Base-by-base conservation (phyloP, 345 rosid species). In the Reutealis trisperma region DNA sequence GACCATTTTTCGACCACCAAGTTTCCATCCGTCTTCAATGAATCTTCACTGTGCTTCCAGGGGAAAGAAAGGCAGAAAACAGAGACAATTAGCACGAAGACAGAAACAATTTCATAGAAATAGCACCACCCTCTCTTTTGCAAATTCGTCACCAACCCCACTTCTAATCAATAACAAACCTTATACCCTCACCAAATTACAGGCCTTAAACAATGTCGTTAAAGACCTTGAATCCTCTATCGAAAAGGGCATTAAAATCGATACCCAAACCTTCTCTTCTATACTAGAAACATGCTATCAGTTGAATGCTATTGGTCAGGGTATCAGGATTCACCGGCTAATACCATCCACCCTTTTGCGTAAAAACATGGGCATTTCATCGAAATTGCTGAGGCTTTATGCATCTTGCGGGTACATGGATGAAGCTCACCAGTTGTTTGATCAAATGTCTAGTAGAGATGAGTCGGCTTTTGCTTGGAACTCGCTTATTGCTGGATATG, bases 401-500 rank as follows among this genome's bases (percentile, higher is more conserved):
- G 90, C 94, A 0, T 69, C 87, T 0, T 59, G 72, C 25, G 98
- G 97, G 47, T 70, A 21, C 24, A 76, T 91, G 7, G 86, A 87
- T 4, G 79, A 73, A 21, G 97, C 98, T 19, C 97, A 91, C 76
- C 85, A 91, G 55, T 22, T 92, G 90, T 94, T 94, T 67, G 98
- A 94, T 78, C 80, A 86, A 84, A 94, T 94, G 98, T 51, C 87
- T 64, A 87, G 67, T 34, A 75, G 94, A 71, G 74, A 79, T 1
- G 73, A 75, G 2, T 89, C 88, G 0, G 88, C 97, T 21, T 94
- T 94, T 74, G 85, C 93, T 1, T 94, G 98, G 98, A 94, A 94
- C 75, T 92, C 98, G 63, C 91, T 92, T 41, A 88, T 94, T 60
- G 89, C 97, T 0, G 97, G 97, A 24, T 93, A 94, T 63, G 83